Conservation (phyloP, 371 early-diverging fungal genomes). For the Blyttiomyces sp. region DNA sequence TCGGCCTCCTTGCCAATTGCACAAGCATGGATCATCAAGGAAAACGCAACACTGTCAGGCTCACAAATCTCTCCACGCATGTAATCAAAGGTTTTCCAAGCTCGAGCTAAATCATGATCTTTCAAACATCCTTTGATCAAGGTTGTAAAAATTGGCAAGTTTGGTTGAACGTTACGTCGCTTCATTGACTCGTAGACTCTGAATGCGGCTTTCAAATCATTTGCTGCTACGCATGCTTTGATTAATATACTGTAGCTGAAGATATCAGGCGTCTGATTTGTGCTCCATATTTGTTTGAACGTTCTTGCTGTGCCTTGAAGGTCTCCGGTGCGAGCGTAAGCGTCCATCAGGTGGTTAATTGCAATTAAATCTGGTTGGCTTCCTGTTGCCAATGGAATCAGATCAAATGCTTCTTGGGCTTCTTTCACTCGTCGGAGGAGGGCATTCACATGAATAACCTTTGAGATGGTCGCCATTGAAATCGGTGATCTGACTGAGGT, state of each 20-base stretch:
- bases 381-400: slow-evolving; percentile 60
- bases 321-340: slow-evolving; percentile 69
- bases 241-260: slow-evolving; percentile 69
- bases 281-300: slow-evolving; percentile 41
- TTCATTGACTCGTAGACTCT: slow-evolving; percentile 73
- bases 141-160: slow-evolving; percentile 68
- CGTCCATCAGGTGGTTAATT: slow-evolving; percentile 74
- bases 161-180: slow-evolving; percentile 32
- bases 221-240: slow-evolving; percentile 60
- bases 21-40: slow-evolving; percentile 90
- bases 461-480: slow-evolving; percentile 37
- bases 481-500: background rate
- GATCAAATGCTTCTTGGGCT: slow-evolving; percentile 67
- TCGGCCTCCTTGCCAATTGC: slow-evolving; percentile 75
- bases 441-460: slow-evolving; percentile 73
- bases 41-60: slow-evolving; percentile 76
- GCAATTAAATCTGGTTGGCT: slow-evolving; percentile 63
- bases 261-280: slow-evolving; percentile 53
- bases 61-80: slow-evolving; percentile 76
- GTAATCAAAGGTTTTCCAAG: slow-evolving; percentile 89
- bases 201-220: slow-evolving; percentile 68
- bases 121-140: slow-evolving; percentile 82
- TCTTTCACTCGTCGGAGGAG: slow-evolving; percentile 60
- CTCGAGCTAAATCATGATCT: slow-evolving; percentile 62
- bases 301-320: slow-evolving; percentile 55